phyloP scores from a whole-genome alignment of 148 eudicot genomes.

The Spergularia marina region DNA sequence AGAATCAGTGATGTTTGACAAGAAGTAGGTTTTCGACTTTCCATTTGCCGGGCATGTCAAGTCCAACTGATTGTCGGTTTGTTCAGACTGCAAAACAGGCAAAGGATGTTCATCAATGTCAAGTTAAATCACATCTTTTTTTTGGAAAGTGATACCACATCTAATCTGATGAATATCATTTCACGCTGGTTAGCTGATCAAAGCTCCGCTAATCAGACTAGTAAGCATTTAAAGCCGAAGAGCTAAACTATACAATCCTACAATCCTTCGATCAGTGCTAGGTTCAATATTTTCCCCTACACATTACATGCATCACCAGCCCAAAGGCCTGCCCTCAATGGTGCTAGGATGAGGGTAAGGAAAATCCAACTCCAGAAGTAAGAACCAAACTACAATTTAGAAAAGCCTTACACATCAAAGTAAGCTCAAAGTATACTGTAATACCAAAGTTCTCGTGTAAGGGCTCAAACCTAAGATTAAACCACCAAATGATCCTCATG shows the following conservation, averaged over 20 bases:
- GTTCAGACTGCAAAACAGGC: constrained; percentile 46
- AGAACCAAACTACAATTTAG: no score
- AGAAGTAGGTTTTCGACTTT: constrained; percentile 44
- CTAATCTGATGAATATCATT: background rate
- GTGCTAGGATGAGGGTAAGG: no score
- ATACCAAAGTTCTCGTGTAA: no score
- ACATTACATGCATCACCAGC: no score
- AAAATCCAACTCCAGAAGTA: no score
- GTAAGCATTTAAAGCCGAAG: background rate
- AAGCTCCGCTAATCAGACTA: background rate
- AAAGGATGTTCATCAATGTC: constrained; percentile 4
- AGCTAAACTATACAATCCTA: background rate
- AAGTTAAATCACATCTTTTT: background rate
- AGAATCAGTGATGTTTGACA: constrained; percentile 50
- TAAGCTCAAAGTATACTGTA: no score
- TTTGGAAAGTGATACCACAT: background rate
- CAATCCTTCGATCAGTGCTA: no score
- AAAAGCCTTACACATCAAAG: no score
- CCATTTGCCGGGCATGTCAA: constrained; percentile 63
- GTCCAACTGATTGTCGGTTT: constrained; percentile 49
- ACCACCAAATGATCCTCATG: no score
- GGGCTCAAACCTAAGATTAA: no score
- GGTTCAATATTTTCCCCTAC: no score
- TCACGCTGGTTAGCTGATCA: background rate
- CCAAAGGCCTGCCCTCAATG: no score